Evolutionary conservation across 768 basidiomycete genomes (phyloP).

Genomic region (Ramaria rubella): DNA sequence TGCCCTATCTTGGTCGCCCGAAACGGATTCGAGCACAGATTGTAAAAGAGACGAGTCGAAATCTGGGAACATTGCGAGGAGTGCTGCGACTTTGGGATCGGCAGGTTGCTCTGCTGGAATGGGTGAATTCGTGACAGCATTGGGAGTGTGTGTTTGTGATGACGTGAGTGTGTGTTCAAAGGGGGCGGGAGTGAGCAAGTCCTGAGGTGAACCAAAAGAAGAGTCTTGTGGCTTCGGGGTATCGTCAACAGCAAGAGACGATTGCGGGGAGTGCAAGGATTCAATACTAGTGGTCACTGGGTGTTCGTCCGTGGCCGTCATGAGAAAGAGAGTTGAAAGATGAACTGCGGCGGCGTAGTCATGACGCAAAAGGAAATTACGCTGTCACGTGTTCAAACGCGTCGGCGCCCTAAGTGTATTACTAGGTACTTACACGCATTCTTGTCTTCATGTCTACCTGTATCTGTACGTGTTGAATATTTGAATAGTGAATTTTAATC

Average conservation of each 20-base stretch:
- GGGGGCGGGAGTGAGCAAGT: not conserved
- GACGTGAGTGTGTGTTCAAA: not conserved
- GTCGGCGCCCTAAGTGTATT: no score
- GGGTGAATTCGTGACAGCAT: not conserved
- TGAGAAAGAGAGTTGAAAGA: not conserved
- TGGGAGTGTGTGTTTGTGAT: not conserved
- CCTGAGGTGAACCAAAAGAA: not conserved
- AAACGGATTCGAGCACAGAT: slow-evolving; percentile 66
- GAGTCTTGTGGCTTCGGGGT: not conserved
- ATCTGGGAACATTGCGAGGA: slow-evolving; percentile 72
- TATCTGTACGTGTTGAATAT: no score
- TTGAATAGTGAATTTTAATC: no score
- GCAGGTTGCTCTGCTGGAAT: slow-evolving; percentile 15
- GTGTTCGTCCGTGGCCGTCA: not conserved
- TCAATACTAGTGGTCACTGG: not conserved
- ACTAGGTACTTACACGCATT: no score
- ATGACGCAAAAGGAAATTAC: not conserved
- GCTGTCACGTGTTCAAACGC: not conserved
- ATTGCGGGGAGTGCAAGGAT: not conserved
- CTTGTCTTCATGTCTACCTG: no score
- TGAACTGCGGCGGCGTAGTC: not conserved
- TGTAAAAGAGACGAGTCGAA: slow-evolving; percentile 70
- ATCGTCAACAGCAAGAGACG: not conserved
- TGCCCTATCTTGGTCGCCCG: slow-evolving; percentile 66
- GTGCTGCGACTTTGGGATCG: slow-evolving; percentile 46